phyloP scores from a whole-genome alignment of 495 filamentous ascomycete species.

The Aspergillus diversus region DNA sequence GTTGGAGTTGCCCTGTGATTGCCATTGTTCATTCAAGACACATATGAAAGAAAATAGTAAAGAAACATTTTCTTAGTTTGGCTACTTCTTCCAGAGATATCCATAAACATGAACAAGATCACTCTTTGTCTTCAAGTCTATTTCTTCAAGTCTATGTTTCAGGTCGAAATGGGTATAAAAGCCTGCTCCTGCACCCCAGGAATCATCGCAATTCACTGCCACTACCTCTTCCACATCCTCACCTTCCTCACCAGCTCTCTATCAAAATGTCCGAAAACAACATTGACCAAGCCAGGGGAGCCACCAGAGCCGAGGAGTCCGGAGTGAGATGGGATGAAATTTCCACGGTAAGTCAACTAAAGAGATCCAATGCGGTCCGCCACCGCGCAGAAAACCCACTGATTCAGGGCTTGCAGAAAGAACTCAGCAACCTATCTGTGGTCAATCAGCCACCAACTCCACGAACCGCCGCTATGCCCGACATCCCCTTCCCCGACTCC shows the following conservation, averaged over 20 bases:
- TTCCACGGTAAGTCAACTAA: not conserved
- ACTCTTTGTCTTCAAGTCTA: not conserved
- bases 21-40: too few relatives aligned
- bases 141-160: not conserved
- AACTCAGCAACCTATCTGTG: not conserved
- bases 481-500: not conserved
- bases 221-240: too few relatives aligned
- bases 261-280: too few relatives aligned
- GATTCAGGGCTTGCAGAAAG: not conserved
- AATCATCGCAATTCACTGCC: not conserved
- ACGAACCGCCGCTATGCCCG: not conserved
- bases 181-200: not conserved
- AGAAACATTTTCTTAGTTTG: too few relatives aligned
- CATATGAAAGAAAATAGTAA: too few relatives aligned
- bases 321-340: not conserved
- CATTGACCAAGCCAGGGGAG: too few relatives aligned
- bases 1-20: too few relatives aligned
- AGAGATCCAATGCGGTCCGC: not conserved
- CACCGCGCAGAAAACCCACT: constrained; percentile 1
- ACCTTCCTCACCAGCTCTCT: too few relatives aligned
- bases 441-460: too few relatives aligned
- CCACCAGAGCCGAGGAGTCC: too few relatives aligned
- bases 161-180: not conserved
- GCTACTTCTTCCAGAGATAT: not conserved
- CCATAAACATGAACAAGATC: not conserved